Percentiles rank a stretch among this genome's conserved stretches.
Evolutionary conservation across 306 rosid species (phyloP).

Genomic region (Vachellia collinsii): DNA sequence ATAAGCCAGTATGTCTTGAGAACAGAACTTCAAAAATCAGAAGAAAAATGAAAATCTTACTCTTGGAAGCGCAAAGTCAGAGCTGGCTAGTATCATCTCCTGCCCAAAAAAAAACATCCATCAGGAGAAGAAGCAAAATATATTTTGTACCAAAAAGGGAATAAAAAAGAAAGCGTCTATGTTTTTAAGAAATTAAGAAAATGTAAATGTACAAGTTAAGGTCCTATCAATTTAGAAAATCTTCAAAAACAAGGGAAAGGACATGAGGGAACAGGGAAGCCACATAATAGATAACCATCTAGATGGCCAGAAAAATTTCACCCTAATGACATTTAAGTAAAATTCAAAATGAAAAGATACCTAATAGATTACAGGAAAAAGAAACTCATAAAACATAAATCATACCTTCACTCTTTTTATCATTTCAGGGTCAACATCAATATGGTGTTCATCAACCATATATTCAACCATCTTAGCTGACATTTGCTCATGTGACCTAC

Average conservation of each 20-base stretch:
- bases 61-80: slow-evolving; percentile 62
- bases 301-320: background rate
- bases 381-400: slow-evolving; percentile 10
- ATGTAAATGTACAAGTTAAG: background rate
- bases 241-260: background rate
- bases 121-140: background rate
- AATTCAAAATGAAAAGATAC: slow-evolving; percentile 16
- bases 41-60: slow-evolving; percentile 43
- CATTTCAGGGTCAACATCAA: slow-evolving; percentile 76
- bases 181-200: slow-evolving; percentile 18
- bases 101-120: slow-evolving; percentile 43
- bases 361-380: slow-evolving; percentile 27
- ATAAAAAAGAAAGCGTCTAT: background rate
- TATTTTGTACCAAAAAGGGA: background rate
- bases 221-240: slow-evolving; percentile 23
- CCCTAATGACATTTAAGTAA: slow-evolving; percentile 21
- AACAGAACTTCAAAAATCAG: background rate
- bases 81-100: slow-evolving; percentile 95
- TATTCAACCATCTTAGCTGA: slow-evolving; percentile 82
- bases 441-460: slow-evolving; percentile 76
- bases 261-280: slow-evolving; percentile 3
- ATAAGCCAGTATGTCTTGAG: slow-evolving; percentile 6
- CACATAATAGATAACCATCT: slow-evolving; percentile 14
- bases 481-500: slow-evolving; percentile 93
- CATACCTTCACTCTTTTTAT: slow-evolving; percentile 72